Conservation (phyloP, 495 filamentous ascomycete species). For the Amphirosellinia nigrospora region DNA sequence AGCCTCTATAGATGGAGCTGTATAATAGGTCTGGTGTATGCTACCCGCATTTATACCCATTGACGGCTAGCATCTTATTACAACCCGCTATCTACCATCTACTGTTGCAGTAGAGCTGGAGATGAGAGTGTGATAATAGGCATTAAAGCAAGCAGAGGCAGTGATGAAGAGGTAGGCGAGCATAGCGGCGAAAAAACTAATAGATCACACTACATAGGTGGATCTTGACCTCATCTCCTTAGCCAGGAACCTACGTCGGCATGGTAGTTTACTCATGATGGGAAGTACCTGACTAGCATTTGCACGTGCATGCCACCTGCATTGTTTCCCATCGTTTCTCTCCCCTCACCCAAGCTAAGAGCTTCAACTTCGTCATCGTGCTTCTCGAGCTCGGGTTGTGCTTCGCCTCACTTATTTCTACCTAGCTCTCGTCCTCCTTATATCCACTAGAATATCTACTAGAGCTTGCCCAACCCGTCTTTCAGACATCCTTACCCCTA, state of each 20-base stretch:
- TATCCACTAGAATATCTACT: not conserved
- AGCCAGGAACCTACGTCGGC: not conserved
- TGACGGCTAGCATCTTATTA: not conserved
- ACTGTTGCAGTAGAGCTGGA: not conserved
- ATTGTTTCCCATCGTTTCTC: slow-evolving; percentile 9
- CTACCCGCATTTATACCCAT: not conserved
- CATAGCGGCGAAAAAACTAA: not conserved
- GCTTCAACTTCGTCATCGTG: slow-evolving; percentile 39
- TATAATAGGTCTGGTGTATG: too few species aligned
- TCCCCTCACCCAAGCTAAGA: slow-evolving; percentile 12
- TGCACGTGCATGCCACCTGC: slow-evolving; percentile 8
- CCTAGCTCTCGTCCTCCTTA: slow-evolving; percentile 9
- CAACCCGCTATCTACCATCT: not conserved
- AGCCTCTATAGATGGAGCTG: not conserved
- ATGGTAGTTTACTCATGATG: not conserved
- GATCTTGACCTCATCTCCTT: not conserved
- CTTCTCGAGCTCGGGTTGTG: slow-evolving; percentile 32
- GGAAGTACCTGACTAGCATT: not conserved
- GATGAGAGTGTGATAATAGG: too few species aligned
- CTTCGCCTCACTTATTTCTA: not conserved
- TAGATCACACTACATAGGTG: not conserved
- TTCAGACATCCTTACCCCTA: not conserved
- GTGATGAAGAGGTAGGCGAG: not conserved
- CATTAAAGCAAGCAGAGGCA: too few species aligned
- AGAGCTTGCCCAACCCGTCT: not conserved